phyloP scores from a whole-genome alignment of 495 filamentous ascomycete genomes.

The Hypoxylon crocopeplum region DNA sequence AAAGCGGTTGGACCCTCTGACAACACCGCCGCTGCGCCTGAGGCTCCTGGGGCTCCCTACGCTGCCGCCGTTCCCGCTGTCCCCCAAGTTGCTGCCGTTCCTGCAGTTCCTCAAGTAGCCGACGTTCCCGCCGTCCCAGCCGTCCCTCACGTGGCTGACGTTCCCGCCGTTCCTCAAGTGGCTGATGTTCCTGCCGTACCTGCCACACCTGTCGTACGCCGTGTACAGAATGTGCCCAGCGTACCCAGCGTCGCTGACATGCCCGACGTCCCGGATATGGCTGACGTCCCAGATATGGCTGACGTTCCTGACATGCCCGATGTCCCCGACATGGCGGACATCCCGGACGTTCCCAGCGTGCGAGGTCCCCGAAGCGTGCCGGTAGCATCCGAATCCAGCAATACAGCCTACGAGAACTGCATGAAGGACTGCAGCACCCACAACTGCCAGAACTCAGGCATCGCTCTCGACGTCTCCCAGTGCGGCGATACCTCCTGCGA shows the following conservation, averaged over 20 bases:
- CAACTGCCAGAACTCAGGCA: slow-evolving; percentile 22
- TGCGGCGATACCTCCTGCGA: slow-evolving; percentile 22
- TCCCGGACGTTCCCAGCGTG: too few relatives aligned
- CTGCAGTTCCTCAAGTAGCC: neutral
- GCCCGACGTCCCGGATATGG: neutral
- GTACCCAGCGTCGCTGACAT: too few relatives aligned
- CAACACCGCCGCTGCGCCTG: neutral
- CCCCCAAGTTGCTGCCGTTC: neutral
- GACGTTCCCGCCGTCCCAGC: neutral
- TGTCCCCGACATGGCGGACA: neutral
- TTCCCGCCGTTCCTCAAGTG: neutral
- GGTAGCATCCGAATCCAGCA: too few relatives aligned
- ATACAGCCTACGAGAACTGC: slow-evolving; percentile 17
- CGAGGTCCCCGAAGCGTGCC: too few relatives aligned
- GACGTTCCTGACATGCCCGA: neutral
- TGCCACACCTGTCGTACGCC: too few relatives aligned
- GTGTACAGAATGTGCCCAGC: too few relatives aligned
- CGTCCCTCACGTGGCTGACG: neutral
- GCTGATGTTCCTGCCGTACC: neutral
- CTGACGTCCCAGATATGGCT: neutral
- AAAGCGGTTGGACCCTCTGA: too few relatives aligned
- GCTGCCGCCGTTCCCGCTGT: neutral
- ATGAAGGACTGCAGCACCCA: slow-evolving; percentile 17
- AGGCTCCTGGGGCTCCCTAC: neutral
- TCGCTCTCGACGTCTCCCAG: slow-evolving; percentile 9